phyloP scores from a whole-genome alignment of 352 stramenopile genomes.

The Elongisporangium prolatum region DNA sequence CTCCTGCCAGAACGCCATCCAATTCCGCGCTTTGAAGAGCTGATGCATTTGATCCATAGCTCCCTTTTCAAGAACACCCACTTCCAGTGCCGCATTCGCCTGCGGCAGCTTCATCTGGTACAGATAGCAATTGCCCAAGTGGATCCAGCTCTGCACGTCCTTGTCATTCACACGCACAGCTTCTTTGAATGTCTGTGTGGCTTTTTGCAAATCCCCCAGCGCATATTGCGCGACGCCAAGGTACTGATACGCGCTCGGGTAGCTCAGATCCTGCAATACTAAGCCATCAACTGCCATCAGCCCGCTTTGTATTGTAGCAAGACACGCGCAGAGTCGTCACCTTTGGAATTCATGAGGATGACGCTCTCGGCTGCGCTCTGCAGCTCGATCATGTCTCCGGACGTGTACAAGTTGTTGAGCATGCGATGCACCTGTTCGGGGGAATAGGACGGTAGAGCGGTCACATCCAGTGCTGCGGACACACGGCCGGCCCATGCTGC shows the following conservation, averaged over 20 bases:
- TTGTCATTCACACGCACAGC: constrained; percentile 45
- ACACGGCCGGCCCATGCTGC: not conserved
- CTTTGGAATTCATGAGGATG: constrained; percentile 35
- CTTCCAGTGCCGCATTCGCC: constrained; percentile 39
- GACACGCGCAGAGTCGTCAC: constrained; percentile 6
- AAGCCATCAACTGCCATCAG: not conserved
- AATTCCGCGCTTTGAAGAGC: constrained; percentile 63
- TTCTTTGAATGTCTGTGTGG: constrained; percentile 50
- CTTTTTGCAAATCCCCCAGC: constrained; percentile 54
- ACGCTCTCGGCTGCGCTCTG: constrained; percentile 28
- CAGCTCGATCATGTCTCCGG: constrained; percentile 44
- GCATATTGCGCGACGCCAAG: constrained; percentile 64
- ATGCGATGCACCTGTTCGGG: constrained; percentile 22
- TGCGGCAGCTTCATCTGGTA: constrained; percentile 38
- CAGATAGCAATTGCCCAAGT: constrained; percentile 71
- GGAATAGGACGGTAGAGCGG: not conserved
- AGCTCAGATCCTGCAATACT: constrained; percentile 24
- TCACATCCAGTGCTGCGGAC: not conserved
- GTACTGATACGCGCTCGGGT: constrained; percentile 60
- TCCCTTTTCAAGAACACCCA: constrained; percentile 39
- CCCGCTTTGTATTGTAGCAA: not conserved
- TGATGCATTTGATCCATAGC: constrained; percentile 24
- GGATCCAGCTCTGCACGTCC: constrained; percentile 51
- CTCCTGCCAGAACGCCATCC: constrained; percentile 64
- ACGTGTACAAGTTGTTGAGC: constrained; percentile 29